Conservation (phyloP, 345 rosid species). For the Anastatica hierochuntica region DNA sequence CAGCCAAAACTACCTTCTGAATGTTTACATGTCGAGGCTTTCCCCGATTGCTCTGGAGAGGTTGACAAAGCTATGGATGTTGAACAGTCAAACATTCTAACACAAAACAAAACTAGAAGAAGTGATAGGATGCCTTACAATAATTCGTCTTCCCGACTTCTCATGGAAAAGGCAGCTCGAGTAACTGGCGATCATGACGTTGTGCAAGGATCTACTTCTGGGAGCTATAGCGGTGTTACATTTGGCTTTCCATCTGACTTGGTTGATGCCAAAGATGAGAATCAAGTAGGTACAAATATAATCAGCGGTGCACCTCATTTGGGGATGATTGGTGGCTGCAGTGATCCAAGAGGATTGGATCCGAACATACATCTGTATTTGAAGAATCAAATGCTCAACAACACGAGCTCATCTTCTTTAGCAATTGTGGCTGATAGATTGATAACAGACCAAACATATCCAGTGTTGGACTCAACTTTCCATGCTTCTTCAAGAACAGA, state of each 20-base stretch:
- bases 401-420: constrained; percentile 26
- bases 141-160: constrained; percentile 26
- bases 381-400: constrained; percentile 25
- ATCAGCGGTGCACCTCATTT: constrained; percentile 15
- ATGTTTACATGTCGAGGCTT: constrained; percentile 31
- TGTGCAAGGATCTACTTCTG: constrained; percentile 27
- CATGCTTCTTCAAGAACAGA: too few relatives aligned
- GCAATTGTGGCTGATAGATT: constrained; percentile 39
- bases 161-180: constrained; percentile 27
- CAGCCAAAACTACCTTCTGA: constrained; percentile 46
- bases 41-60: constrained; percentile 27
- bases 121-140: constrained; percentile 17
- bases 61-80: constrained; percentile 32
- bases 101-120: too few relatives aligned
- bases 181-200: constrained; percentile 30
- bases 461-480: constrained; percentile 28
- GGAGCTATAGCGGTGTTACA: constrained; percentile 28
- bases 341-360: constrained; percentile 27
- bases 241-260: constrained; percentile 18
- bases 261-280: constrained; percentile 27
- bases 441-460: constrained; percentile 21
- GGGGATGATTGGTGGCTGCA: constrained; percentile 39
- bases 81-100: constrained; percentile 25
- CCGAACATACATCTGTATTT: constrained; percentile 21
- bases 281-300: constrained; percentile 30